Percentiles rank a stretch among this genome's conserved stretches.
Conservation (phyloP, 352 stramenopile species). For the Pythium pyrilobum region DNA sequence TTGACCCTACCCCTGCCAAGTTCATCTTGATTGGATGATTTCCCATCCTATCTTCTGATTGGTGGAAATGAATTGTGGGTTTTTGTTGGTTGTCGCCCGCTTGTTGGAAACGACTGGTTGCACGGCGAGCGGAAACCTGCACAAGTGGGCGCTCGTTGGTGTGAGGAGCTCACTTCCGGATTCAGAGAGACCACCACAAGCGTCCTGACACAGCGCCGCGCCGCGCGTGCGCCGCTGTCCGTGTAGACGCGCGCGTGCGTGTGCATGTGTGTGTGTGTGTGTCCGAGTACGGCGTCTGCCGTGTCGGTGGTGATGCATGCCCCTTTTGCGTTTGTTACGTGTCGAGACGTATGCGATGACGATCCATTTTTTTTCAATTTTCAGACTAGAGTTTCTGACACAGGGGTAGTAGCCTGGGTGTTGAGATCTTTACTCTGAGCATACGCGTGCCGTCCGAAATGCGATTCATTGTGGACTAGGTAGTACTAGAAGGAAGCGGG, state of each 20-base stretch:
- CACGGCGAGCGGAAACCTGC: too few species aligned
- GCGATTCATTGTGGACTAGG: not conserved
- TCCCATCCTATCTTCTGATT: not conserved
- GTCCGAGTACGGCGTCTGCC: not conserved
- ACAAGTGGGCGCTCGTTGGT: too few species aligned
- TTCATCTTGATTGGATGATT: not conserved
- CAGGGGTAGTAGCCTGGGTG: slow-evolving; percentile 85
- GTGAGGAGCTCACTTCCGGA: not conserved
- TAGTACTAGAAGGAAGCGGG: slow-evolving; percentile 19
- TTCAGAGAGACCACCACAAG: too few species aligned
- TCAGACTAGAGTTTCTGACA: slow-evolving; percentile 92
- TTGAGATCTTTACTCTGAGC: slow-evolving; percentile 69
- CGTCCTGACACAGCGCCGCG: too few species aligned
- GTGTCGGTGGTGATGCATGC: not conserved
- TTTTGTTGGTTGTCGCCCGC: not conserved
- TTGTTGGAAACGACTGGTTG: slow-evolving; percentile 15
- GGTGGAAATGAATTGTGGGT: slow-evolving; percentile 1
- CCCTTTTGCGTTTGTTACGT: not conserved
- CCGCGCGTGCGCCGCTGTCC: not conserved
- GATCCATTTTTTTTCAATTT: slow-evolving; percentile 74
- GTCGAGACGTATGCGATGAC: slow-evolving; percentile 55
- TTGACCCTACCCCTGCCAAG: not conserved
- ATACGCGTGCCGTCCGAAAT: slow-evolving; percentile 26
- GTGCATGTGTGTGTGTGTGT: not conserved
- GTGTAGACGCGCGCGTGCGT: not conserved